Base-by-base conservation (phyloP, 352 stramenopile genomes). In the Globisporangium radiosum region DNA sequence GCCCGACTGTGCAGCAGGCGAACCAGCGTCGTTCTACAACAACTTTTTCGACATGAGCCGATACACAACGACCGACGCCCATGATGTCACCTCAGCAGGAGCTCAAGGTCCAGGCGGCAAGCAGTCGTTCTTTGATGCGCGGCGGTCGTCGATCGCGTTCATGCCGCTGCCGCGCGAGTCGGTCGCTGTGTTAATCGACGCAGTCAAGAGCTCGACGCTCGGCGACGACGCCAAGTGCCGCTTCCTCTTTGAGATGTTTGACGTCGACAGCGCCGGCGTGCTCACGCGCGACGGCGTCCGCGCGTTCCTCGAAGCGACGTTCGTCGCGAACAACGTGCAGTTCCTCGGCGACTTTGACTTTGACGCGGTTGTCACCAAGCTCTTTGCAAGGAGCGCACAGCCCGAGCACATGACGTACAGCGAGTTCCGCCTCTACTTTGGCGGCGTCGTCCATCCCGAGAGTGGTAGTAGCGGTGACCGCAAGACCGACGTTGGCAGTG, bases 241-340 rank as follows among this genome's bases (percentile, higher is more conserved):
- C 14, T 87, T 86, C 61, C 63, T 90, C 3, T 90, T 88, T 44
- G 78, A 88, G 15, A 68, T 85, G 47, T 86, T 90, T 19, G 78
- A 90, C 55, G 61, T 79, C 11, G 69, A 84, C 45, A 63, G 69
- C 38, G 53, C 52, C 4, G 76, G 76, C 2, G 65, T 83, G 3
- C 54, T 90, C 25, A 73, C 77, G 5, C 71, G 73, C 17, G 68
- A 81, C 5, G 76, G 71, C 9, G 73, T 88, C 14, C 47, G 63
- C 7, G 70, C 70, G n/a, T 90, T 90, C 57, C 59, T 90, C 2
- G 78, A 85, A 42, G 74, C 70, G 7, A 87, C 71, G 1, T 81
- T 88, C 40, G 59, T 74, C 2, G 62, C 69, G 19, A 78, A 87
- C 60, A 75, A 75, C 42, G 64, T 90, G n/a, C 62, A 75, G 17